phyloP scores from a whole-genome alignment of 148 eudicot genomes.

The Chenopodium berlandieri region DNA sequence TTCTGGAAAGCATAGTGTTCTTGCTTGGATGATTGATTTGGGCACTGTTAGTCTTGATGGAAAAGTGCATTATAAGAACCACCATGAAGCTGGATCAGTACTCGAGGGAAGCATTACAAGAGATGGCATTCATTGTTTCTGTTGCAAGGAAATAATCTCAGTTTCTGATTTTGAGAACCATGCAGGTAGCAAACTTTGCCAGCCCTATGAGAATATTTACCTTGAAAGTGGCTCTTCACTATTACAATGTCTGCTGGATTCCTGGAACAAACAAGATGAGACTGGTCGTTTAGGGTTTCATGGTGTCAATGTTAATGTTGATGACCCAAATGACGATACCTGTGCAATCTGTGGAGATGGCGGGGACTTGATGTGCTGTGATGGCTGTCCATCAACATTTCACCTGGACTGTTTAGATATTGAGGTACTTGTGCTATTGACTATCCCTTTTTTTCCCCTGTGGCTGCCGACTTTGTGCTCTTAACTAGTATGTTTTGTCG shows the following conservation, averaged over 20 bases:
- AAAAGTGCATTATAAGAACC: slow-evolving; percentile 55
- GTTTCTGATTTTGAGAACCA: slow-evolving; percentile 64
- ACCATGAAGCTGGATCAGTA: slow-evolving; percentile 32
- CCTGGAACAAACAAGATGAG: slow-evolving; percentile 68
- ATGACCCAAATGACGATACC: slow-evolving; percentile 94
- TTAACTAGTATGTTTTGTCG: neutral
- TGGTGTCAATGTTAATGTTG: slow-evolving; percentile 52
- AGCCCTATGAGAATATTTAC: slow-evolving; percentile 50
- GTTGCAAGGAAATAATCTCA: slow-evolving; percentile 54
- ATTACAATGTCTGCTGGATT: slow-evolving; percentile 54
- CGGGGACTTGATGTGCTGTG: slow-evolving; percentile 94
- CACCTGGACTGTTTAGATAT: slow-evolving; percentile 72
- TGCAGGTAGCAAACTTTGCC: slow-evolving; percentile 50
- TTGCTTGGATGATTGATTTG: slow-evolving; percentile 90
- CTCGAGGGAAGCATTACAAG: slow-evolving; percentile 67
- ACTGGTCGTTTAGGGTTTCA: slow-evolving; percentile 43
- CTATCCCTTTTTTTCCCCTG: neutral
- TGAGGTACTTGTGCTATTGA: slow-evolving; percentile 46
- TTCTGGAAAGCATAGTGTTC: slow-evolving; percentile 60
- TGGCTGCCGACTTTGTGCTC: neutral
- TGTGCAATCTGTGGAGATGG: slow-evolving; percentile 97
- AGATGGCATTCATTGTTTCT: slow-evolving; percentile 75
- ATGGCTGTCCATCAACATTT: slow-evolving; percentile 92
- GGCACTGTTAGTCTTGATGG: slow-evolving; percentile 48
- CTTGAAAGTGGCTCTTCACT: slow-evolving; percentile 63